These are phyloP conservation scores for Penicillium macrosclerotiorum DNA, from an alignment of 495 filamentous ascomycete species.

Conservation along the genomic window DNA sequence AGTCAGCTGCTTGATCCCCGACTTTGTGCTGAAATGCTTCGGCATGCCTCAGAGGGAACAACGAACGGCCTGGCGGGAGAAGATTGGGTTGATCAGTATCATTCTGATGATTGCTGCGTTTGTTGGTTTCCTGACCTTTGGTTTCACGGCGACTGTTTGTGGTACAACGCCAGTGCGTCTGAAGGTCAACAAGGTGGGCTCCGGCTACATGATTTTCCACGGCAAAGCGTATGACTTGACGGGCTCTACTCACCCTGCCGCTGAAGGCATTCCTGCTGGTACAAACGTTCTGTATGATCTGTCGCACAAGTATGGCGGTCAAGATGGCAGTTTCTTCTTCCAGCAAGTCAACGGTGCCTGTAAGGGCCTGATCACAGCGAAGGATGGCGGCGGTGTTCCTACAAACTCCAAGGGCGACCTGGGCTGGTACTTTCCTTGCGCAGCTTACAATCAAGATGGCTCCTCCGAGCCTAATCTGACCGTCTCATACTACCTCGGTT, in stretches of 20 bases:
- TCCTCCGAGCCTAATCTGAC: slow-evolving; percentile 74
- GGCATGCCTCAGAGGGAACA: slow-evolving; percentile 87
- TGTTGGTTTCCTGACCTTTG: slow-evolving; percentile 96
- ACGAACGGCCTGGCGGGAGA: slow-evolving; percentile 95
- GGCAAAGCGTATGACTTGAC: slow-evolving; percentile 81
- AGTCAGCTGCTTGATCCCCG: slow-evolving; percentile 92
- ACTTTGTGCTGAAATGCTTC: slow-evolving; percentile 77
- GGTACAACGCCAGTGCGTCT: slow-evolving; percentile 63
- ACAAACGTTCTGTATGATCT: slow-evolving; percentile 84
- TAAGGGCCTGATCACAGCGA: slow-evolving; percentile 80
- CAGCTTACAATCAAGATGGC: slow-evolving; percentile 88
- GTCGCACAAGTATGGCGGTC: slow-evolving; percentile 72
- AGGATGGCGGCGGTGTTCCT: slow-evolving; percentile 71
- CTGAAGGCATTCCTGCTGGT: slow-evolving; percentile 66
- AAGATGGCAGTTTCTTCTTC: slow-evolving; percentile 95
- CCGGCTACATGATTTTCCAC: slow-evolving; percentile 93
- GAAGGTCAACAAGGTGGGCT: slow-evolving; percentile 74
- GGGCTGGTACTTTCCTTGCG: slow-evolving; percentile 97
- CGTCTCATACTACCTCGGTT: slow-evolving; percentile 73
- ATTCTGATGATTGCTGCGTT: slow-evolving; percentile 84
- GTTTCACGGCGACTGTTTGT: slow-evolving; percentile 89
- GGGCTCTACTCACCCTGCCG: slow-evolving; percentile 71
- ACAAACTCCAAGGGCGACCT: slow-evolving; percentile 70
- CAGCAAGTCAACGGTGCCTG: slow-evolving; percentile 98
- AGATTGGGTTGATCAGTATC: slow-evolving; percentile 94